Evolutionary conservation across 306 rosid species (phyloP).

Genomic region (Vigna unguiculata): DNA sequence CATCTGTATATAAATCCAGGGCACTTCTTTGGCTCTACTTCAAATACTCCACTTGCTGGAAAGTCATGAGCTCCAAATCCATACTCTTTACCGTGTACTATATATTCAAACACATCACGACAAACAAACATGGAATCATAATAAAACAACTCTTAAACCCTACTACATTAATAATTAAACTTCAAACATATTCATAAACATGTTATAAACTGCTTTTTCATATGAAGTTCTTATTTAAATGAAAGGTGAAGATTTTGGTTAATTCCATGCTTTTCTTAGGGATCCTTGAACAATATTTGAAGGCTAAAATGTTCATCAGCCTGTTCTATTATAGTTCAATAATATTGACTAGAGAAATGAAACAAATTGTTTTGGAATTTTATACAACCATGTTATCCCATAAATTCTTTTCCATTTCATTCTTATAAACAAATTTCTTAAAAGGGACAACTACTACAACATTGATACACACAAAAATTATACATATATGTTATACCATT

Average conservation of each 20-base stretch:
- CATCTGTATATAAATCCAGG: conserved; percentile 80
- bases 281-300: too few relatives aligned
- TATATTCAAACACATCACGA: too few relatives aligned
- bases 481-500: neutral
- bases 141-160: neutral
- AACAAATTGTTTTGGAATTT: neutral
- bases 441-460: neutral
- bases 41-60: conserved; percentile 94
- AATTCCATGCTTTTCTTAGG: too few relatives aligned
- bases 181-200: too few relatives aligned
- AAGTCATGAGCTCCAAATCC: conserved; percentile 94
- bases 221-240: neutral
- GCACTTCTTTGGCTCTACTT: conserved; percentile 87
- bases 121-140: conserved; percentile 5
- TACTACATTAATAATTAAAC: too few relatives aligned
- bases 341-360: too few relatives aligned
- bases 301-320: too few relatives aligned
- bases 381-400: neutral
- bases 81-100: conserved; percentile 91
- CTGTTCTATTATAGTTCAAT: too few relatives aligned
- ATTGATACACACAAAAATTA: neutral
- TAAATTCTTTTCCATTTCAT: neutral
- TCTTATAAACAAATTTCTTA: neutral
- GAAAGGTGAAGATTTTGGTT: too few relatives aligned
- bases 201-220: too few relatives aligned